A percentile compares a stretch with the other conserved stretches of the same genome.
Conservation (phyloP, 352 stramenopile species). For the Hyaloperonospora arabidopsidis region DNA sequence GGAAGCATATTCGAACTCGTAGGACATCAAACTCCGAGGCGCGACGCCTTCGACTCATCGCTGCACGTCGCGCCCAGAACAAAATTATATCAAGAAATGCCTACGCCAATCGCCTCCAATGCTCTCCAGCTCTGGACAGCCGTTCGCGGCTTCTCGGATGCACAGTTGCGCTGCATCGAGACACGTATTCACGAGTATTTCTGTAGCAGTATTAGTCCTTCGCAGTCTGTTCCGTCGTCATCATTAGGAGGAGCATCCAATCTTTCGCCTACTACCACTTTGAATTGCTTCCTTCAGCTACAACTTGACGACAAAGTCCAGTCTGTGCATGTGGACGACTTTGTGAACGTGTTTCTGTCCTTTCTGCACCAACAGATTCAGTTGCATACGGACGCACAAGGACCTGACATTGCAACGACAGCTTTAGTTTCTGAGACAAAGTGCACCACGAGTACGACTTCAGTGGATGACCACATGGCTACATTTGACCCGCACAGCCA, state of each 20-base stretch:
- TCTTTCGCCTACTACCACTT: too few relatives aligned
- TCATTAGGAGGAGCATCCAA: too few relatives aligned
- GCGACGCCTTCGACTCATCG: too few relatives aligned
- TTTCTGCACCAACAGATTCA: slow-evolving; percentile 22
- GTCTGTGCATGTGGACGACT: slow-evolving; percentile 22
- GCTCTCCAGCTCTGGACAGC: too few relatives aligned
- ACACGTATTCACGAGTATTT: neutral
- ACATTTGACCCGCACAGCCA: neutral
- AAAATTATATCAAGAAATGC: too few relatives aligned
- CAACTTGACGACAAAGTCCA: slow-evolving; percentile 12
- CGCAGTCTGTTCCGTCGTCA: too few relatives aligned
- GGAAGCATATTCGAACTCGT: too few relatives aligned
- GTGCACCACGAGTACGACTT: slow-evolving; percentile 5
- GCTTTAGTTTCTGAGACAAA: slow-evolving; percentile 4
- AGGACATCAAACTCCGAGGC: too few relatives aligned
- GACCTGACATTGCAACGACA: neutral
- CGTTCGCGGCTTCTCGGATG: too few relatives aligned
- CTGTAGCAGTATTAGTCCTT: neutral
- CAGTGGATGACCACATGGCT: neutral
- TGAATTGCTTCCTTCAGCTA: slow-evolving; percentile 9
- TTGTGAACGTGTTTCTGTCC: slow-evolving; percentile 23
- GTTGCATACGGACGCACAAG: slow-evolving; percentile 6
- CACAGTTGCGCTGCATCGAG: too few relatives aligned
- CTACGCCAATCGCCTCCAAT: too few relatives aligned
- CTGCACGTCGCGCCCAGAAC: too few relatives aligned